Evolutionary conservation across 352 stramenopile species (phyloP).

Genomic region (Phytopythium kandeliae): DNA sequence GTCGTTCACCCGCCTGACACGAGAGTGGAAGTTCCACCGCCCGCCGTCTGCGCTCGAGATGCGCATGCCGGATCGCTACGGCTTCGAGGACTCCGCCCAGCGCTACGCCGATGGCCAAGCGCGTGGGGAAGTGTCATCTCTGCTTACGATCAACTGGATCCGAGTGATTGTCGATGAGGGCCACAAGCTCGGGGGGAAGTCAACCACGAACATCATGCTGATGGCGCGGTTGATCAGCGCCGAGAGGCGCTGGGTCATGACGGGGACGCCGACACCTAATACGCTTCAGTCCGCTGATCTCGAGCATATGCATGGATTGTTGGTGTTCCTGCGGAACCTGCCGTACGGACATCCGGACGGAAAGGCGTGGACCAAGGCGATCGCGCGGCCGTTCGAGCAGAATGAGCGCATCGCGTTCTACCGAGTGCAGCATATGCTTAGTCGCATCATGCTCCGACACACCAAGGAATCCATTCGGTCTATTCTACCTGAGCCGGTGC

Average conservation of each 20-base stretch:
- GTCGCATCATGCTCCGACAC: slow-evolving; percentile 93
- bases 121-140: slow-evolving; percentile 43
- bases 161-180: slow-evolving; percentile 95
- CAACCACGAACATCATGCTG: slow-evolving; percentile 60
- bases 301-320: slow-evolving; percentile 84
- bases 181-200: slow-evolving; percentile 86
- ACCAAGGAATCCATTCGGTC: slow-evolving; percentile 88
- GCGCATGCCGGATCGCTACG: slow-evolving; percentile 59
- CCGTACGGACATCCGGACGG: slow-evolving; percentile 76
- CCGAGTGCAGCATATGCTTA: slow-evolving; percentile 80
- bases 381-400: slow-evolving; percentile 65
- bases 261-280: slow-evolving; percentile 93
- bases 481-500: slow-evolving; percentile 50
- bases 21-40: slow-evolving; percentile 61
- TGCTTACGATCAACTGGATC: slow-evolving; percentile 74
- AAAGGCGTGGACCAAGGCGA: slow-evolving; percentile 72
- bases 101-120: slow-evolving; percentile 55
- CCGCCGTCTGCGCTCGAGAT: slow-evolving; percentile 56
- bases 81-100: slow-evolving; percentile 41
- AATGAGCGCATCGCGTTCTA: slow-evolving; percentile 52
- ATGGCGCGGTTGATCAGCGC: slow-evolving; percentile 80
- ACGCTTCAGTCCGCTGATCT: slow-evolving; percentile 81
- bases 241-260: slow-evolving; percentile 95
- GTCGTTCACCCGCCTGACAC: slow-evolving; percentile 50
- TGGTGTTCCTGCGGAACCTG: slow-evolving; percentile 88